Conservation (phyloP, 768 basidiomycete species). For the Mycena kentingensis region DNA sequence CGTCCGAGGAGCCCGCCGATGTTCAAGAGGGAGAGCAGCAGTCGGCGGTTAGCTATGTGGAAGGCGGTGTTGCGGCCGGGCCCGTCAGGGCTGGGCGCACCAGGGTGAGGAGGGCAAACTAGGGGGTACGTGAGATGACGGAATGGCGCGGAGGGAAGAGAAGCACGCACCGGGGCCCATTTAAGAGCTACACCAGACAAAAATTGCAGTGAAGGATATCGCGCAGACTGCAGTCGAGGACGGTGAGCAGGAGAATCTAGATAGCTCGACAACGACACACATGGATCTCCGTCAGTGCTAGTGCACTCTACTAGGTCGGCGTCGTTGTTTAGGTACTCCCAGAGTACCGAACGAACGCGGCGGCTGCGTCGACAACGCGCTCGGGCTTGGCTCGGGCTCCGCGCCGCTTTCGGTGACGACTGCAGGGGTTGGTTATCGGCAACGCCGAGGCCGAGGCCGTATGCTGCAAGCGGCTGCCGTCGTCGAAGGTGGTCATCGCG, state of each 20-base stretch:
- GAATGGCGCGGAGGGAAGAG: background rate
- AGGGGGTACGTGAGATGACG: constrained; percentile 6
- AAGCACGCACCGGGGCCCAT: constrained; percentile 63
- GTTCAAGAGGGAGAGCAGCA: constrained; percentile 78
- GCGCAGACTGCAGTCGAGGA: constrained; percentile 57
- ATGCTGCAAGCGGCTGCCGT: too few relatives aligned
- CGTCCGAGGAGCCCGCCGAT: constrained; percentile 75
- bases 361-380: too few relatives aligned
- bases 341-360: too few relatives aligned
- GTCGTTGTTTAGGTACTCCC: too few relatives aligned
- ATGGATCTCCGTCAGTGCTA: constrained; percentile 59
- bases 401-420: too few relatives aligned
- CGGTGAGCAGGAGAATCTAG: background rate
- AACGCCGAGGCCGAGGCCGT: too few relatives aligned
- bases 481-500: too few relatives aligned
- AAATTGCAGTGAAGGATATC: constrained; percentile 75
- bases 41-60: constrained; percentile 80
- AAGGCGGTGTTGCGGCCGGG: constrained; percentile 53
- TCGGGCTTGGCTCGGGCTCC: too few relatives aligned
- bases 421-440: too few relatives aligned
- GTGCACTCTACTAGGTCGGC: constrained; percentile 40
- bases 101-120: constrained; percentile 77
- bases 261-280: constrained; percentile 32
- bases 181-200: constrained; percentile 86
- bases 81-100: constrained; percentile 58